phyloP scores from a whole-genome alignment of 176 grass and related monocot species.

The Phyllostachys edulis region DNA sequence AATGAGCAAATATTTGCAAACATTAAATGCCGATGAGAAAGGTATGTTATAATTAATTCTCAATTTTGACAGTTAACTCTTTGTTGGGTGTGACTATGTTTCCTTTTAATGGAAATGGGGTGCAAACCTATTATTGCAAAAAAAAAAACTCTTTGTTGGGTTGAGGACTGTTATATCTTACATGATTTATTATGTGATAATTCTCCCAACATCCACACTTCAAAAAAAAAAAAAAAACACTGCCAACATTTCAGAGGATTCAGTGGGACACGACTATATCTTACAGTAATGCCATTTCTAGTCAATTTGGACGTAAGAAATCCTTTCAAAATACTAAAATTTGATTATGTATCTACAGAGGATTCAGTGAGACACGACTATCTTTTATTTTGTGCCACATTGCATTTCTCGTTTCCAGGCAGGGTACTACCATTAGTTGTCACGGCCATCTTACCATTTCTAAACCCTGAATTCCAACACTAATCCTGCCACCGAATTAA shows the following conservation, averaged over 20 bases:
- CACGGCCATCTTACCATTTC: conserved; percentile 5
- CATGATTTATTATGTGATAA: background rate
- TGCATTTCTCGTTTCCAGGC: background rate
- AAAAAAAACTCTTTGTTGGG: background rate
- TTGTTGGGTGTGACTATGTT: too few species aligned
- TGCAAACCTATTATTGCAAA: too few species aligned
- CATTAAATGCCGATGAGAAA: background rate
- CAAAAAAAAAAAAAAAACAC: too few species aligned
- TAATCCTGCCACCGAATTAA: conserved; percentile 24
- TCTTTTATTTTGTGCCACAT: background rate
- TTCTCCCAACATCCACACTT: background rate
- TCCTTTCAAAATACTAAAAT: background rate
- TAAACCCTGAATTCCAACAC: background rate
- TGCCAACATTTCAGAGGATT: background rate
- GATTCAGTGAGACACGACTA: background rate
- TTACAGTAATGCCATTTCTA: background rate
- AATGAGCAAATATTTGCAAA: background rate
- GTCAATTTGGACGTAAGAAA: background rate
- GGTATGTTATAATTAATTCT: background rate
- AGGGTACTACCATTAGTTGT: background rate
- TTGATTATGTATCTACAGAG: background rate
- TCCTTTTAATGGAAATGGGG: too few species aligned
- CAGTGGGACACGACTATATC: too few species aligned
- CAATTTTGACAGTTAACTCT: background rate
- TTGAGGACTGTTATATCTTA: background rate